Conservation (phyloP, 2,329 filamentous ascomycete genomes). For the Exophiala phaeomuriformis region DNA sequence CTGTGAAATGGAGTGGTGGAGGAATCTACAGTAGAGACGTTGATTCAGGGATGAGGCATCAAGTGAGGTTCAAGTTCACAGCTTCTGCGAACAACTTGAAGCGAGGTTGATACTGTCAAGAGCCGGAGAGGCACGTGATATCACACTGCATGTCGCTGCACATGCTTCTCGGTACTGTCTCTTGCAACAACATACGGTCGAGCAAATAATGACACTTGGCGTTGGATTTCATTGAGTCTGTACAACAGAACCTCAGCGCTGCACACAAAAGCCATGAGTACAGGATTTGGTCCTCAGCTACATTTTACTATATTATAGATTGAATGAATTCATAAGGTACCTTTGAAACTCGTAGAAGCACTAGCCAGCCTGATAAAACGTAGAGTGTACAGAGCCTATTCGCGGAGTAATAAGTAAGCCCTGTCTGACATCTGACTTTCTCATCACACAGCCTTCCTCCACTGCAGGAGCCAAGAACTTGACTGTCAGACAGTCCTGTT, state of each 20-base stretch:
- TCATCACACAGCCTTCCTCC: background rate
- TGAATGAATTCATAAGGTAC: too few species aligned
- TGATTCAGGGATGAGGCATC: too few species aligned
- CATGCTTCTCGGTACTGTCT: background rate
- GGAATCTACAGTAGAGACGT: background rate
- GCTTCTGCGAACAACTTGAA: too few species aligned
- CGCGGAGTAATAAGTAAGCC: background rate
- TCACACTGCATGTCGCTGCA: background rate
- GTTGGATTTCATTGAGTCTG: too few species aligned
- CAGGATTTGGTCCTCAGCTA: too few species aligned
- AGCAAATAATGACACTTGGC: too few species aligned
- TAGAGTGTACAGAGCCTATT: background rate
- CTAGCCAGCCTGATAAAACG: too few species aligned
- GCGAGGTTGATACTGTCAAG: background rate
- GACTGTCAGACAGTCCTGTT: background rate
- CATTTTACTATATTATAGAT: too few species aligned
- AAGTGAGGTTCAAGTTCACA: too few species aligned
- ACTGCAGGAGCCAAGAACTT: background rate
- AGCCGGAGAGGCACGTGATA: background rate
- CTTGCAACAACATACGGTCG: background rate
- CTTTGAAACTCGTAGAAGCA: too few species aligned
- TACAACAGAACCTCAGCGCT: too few species aligned
- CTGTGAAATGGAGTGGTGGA: background rate
- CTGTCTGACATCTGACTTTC: background rate
- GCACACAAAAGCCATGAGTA: too few species aligned